Base-by-base conservation (phyloP, 805 yeast species). In the Teunomyces aglyptinius region DNA sequence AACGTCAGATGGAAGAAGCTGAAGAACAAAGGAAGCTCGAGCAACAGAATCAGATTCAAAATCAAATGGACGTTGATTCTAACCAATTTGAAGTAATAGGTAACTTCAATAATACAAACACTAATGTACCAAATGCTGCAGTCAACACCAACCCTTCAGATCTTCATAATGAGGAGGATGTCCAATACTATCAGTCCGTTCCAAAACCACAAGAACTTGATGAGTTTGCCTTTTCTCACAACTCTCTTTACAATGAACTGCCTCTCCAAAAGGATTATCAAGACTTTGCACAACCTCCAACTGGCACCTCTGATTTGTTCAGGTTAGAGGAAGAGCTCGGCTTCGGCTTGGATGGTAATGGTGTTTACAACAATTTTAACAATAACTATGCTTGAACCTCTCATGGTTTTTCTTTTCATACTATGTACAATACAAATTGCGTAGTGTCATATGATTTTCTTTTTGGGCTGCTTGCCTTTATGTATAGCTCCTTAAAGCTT, bases 161-260 rank as follows among this genome's bases (percentile, higher is more conserved):
- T 19, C 43, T 60, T 20, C 49, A 49, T 28, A 56, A 51, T 44
- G 57, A 49, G 3, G 50, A 48, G 29, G 62, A 58, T 33, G 42
- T 61, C 24, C 66, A 60, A 52, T 65, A 61, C 51, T 70, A 69
- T 47, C 67, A 64, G 32, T 52, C 64, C 11, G 64, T 70, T 43
- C 77, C 77, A 28, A 71, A 69, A 52, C 77, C 77, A 1, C 76
- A 73, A 49, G 77, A 71, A 43, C 46, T 72, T 11, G 70, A 70
- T 31, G 75, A 72, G 35, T 71, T 72, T 45, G 49, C 67, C 5
- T 20, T 27, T 16, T 22, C 41, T 8, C 20, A 31, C 13, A 29
- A 16, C 10, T n/a, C 18, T 15, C 15, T 40, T 6, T 42, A 42
- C 12, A 33, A 24, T n/a, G 29, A 31, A 26, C 42, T 39, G 42